Conservation (phyloP, 495 filamentous ascomycete species). For the Tuber calosporum region DNA sequence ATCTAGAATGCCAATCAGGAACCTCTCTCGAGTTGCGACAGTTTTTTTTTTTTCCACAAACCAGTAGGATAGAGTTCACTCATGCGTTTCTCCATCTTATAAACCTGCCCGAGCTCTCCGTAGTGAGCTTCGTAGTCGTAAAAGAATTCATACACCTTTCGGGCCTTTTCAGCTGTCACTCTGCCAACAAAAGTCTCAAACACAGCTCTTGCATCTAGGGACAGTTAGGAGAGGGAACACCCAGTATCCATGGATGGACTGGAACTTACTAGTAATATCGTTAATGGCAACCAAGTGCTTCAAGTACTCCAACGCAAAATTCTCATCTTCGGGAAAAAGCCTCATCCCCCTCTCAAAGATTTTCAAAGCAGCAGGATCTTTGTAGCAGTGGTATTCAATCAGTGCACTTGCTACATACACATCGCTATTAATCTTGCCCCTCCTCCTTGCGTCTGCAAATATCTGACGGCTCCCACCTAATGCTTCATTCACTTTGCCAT, state of each 20-base stretch:
- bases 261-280: conserved; percentile 78
- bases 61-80: conserved; percentile 73
- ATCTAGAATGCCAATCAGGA: conserved; percentile 46
- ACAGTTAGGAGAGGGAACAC: conserved; percentile 20
- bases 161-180: conserved; percentile 65
- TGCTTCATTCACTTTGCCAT: conserved; percentile 62
- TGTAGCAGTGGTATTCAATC: conserved; percentile 92
- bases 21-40: conserved; percentile 7
- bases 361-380: conserved; percentile 79
- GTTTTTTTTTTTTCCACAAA: conserved; percentile 29
- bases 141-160: conserved; percentile 78
- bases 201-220: conserved; percentile 79
- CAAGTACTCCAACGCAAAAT: conserved; percentile 85
- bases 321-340: conserved; percentile 84
- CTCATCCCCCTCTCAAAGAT: conserved; percentile 93
- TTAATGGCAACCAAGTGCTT: conserved; percentile 87
- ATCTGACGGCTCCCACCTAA: conserved; percentile 72
- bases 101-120: conserved; percentile 80
- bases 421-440: conserved; percentile 80
- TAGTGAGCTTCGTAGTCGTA: conserved; percentile 92
- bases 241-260: not conserved
- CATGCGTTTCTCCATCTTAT: conserved; percentile 88
- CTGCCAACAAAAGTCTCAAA: conserved; percentile 86
- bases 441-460: conserved; percentile 76
- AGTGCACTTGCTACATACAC: conserved; percentile 87